Evolutionary conservation across 2,329 filamentous ascomycete species (phyloP), one percentile per base, ranked within the genome.

Genomic region (Alternaria consortialis): DNA sequence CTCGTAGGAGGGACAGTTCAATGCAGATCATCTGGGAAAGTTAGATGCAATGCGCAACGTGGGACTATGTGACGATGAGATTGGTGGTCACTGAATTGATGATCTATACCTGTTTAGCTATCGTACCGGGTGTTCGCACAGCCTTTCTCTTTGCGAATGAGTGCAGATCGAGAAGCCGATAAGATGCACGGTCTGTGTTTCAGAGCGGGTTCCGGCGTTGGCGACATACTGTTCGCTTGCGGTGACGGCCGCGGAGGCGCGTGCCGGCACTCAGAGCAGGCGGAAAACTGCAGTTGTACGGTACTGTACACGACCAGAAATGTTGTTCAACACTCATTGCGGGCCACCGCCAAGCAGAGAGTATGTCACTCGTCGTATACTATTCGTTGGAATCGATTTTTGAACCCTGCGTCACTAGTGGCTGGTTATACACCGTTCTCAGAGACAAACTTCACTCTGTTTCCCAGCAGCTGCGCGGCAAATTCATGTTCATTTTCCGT

Each of bases 351-450:
- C 20, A 59, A 53, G 50, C 50, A 17, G 32, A 20, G 17, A 43
- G 36, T 47, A 59, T 54, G 56, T 59, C 56, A 59, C 56, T 59
- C 27, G 13, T 23, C 7, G 17, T 40, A 11, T 36, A 5, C 17
- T 39, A 57, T 57, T 57, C 31, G 54, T 36, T 57, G 34, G 9
- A 43, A 48, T 17, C 23, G 25, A 29, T 37, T 17, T n/a, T 34
- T 43, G 25, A 40, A 13, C 53, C 53, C 55, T 55, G 55, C 55
- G 29, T 52, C 46, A 58, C 36, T 52, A 43, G 55, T 34, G 54
- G 44, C 44, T 32, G 44, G n/a, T n/a, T n/a, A n/a, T n/a, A n/a
- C n/a, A n/a, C n/a, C n/a, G n/a, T n/a, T n/a, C n/a, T n/a, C n/a
- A 20, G 20, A 20, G 20, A 20, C 20, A 20, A n/a, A n/a, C n/a